These are phyloP conservation scores for Eragrostis tef DNA, from an alignment of 202 grass and related monocot genomes.

Conservation along the genomic window DNA sequence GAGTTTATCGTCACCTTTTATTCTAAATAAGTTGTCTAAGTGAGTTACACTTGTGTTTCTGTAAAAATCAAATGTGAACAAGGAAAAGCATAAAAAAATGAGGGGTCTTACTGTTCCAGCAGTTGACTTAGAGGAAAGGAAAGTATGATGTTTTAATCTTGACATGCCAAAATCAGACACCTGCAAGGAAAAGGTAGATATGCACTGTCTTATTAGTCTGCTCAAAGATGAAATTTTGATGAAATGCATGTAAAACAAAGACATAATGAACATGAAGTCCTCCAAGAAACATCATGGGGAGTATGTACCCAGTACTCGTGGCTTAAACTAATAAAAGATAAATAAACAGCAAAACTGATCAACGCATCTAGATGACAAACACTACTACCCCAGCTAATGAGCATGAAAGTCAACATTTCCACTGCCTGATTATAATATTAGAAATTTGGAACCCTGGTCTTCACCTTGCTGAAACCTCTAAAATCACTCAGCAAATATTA, in stretches of 20 bases:
- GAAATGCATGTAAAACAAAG: conserved; percentile 18
- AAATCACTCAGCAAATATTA: conserved; percentile 24
- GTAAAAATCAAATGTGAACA: conserved; percentile 29
- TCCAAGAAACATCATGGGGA: conserved; percentile 27
- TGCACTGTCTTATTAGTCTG: conserved; percentile 23
- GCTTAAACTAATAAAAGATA: conserved; percentile 34
- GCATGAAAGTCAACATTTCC: conserved; percentile 13
- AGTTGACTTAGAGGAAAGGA: conserved; percentile 95
- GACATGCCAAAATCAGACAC: conserved; percentile 99
- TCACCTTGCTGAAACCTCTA: conserved; percentile 15
- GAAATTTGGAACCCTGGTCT: background rate
- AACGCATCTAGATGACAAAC: background rate
- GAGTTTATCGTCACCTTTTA: background rate
- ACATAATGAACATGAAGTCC: conserved; percentile 11
- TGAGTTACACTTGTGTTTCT: conserved; percentile 23
- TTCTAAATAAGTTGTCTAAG: background rate
- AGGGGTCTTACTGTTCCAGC: conserved; percentile 82
- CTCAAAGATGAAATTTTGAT: conserved; percentile 22
- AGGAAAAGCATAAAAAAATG: conserved; percentile 27
- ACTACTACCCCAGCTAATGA: background rate
- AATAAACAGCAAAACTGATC: background rate
- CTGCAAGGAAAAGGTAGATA: conserved; percentile 55
- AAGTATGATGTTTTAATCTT: conserved; percentile 97
- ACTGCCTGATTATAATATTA: conserved; percentile 16
- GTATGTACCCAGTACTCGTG: background rate